Evolutionary conservation across 1,139 yeast species (phyloP).

Genomic region (Zygosaccharomyces pseudobailii): DNA sequence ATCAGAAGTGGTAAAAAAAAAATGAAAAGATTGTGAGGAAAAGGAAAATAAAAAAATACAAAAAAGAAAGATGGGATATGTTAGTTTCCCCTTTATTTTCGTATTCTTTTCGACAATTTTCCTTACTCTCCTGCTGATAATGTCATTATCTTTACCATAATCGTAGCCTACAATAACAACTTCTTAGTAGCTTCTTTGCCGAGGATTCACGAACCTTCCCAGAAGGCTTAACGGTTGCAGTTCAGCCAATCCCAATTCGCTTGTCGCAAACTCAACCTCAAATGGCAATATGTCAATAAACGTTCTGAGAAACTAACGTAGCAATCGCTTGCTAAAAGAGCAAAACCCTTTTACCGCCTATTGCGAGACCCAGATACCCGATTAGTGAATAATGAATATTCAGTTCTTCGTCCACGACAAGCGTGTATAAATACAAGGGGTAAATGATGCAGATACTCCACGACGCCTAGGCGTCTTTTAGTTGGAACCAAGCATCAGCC

Average conservation of each 20-base stretch:
- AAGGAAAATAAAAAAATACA: too few species aligned
- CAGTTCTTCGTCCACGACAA: background rate
- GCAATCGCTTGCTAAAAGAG: constrained; percentile 5
- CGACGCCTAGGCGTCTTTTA: background rate
- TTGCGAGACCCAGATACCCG: background rate
- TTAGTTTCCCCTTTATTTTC: too few species aligned
- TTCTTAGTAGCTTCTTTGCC: background rate
- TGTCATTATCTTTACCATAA: too few species aligned
- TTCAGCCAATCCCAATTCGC: background rate
- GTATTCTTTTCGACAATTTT: too few species aligned
- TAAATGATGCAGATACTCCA: background rate
- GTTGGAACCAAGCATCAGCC: background rate
- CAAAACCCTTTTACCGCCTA: constrained; percentile 4
- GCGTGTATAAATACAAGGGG: constrained; percentile 3
- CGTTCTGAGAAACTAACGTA: background rate
- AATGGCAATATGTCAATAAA: background rate
- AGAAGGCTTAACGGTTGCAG: background rate
- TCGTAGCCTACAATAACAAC: background rate
- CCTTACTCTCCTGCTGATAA: too few species aligned
- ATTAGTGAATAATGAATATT: constrained; percentile 1
- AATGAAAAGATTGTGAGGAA: too few species aligned
- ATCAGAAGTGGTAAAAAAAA: too few species aligned
- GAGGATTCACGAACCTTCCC: background rate
- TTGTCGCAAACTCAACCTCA: background rate
- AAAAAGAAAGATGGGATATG: too few species aligned